phyloP scores from a whole-genome alignment of 495 filamentous ascomycete genomes.

The Aspergillus sclerotioniger region DNA sequence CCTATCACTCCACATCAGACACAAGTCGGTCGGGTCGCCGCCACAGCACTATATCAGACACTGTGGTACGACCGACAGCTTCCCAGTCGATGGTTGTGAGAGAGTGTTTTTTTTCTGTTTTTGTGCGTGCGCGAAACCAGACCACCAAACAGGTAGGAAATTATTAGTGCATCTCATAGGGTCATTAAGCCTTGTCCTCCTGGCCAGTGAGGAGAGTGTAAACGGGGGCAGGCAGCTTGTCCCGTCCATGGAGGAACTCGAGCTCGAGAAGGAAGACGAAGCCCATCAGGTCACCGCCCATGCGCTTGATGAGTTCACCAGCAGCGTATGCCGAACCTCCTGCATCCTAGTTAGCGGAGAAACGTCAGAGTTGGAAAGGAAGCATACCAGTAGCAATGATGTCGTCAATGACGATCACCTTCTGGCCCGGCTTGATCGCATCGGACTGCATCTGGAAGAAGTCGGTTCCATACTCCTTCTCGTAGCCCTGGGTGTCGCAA shows the following conservation, averaged over 20 bases:
- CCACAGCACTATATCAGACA: background rate
- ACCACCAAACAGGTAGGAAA: background rate
- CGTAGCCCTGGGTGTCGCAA: conserved; percentile 74
- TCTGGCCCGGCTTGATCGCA: conserved; percentile 80
- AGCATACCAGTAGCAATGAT: conserved; percentile 94
- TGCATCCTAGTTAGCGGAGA: conserved; percentile 30
- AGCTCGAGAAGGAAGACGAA: conserved; percentile 97
- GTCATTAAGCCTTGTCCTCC: conserved; percentile 26
- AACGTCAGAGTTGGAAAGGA: background rate
- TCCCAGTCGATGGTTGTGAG: background rate
- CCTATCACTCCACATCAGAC: conserved; percentile 1
- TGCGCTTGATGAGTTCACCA: conserved; percentile 77
- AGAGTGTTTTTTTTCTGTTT: conserved; percentile 4
- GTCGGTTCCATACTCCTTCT: conserved; percentile 97
- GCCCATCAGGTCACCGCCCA: conserved; percentile 79
- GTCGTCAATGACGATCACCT: conserved; percentile 91
- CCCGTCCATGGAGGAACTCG: conserved; percentile 86
- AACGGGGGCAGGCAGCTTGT: conserved; percentile 82
- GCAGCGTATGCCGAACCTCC: conserved; percentile 90
- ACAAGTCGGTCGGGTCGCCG: conserved; percentile 7
- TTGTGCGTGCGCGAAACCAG: background rate
- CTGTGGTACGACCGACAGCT: background rate
- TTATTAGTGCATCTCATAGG: background rate
- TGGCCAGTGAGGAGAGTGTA: conserved; percentile 77
- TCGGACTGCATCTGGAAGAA: conserved; percentile 93